Evolutionary conservation across 257 asterid species (phyloP).

Genomic region (Ocimum tenuiflorum): DNA sequence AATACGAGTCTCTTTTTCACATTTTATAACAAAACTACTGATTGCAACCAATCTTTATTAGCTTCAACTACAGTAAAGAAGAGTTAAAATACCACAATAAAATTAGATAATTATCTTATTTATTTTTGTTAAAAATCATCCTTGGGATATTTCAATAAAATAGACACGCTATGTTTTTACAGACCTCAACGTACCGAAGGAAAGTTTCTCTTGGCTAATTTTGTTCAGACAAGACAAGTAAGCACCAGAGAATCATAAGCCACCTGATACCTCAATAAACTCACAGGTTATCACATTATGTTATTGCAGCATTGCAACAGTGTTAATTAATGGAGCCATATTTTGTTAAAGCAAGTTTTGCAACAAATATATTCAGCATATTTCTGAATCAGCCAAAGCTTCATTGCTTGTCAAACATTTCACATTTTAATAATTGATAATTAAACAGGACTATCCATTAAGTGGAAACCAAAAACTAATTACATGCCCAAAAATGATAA

Average conservation of each 20-base stretch:
- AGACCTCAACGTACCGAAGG: neutral
- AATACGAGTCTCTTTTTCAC: neutral
- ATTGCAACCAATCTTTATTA: neutral
- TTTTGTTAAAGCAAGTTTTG: neutral
- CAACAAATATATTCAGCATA: neutral
- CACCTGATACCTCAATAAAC: neutral
- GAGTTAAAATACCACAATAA: neutral
- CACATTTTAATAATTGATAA: neutral
- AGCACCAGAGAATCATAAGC: neutral
- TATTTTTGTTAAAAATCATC: neutral
- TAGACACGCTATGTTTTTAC: neutral
- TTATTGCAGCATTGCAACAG: neutral
- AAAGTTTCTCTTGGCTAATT: neutral
- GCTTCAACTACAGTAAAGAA: neutral
- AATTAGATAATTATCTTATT: neutral
- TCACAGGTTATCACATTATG: neutral
- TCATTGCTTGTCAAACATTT: neutral
- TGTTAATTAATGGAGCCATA: neutral
- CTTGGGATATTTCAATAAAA: neutral
- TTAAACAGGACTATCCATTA: neutral
- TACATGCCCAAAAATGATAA: neutral
- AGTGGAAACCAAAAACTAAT: neutral
- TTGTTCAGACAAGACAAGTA: neutral
- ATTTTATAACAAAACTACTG: neutral
- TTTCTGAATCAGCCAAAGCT: neutral